Evolutionary conservation across 1,139 yeast species (phyloP), one percentile per base, ranked within the genome.

Genomic region (Hansenula sp.): DNA sequence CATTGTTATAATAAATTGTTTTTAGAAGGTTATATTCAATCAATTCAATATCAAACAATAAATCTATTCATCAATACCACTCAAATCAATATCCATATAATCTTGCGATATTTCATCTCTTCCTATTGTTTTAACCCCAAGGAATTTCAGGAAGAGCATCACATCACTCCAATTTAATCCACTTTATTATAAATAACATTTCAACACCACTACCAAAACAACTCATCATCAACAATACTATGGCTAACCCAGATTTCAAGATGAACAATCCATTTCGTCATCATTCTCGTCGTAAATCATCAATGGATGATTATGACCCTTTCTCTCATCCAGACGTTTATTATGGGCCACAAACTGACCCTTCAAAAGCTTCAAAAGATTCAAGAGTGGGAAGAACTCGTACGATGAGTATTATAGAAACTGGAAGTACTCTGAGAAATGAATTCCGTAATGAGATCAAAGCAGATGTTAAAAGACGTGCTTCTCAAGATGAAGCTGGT

Each of bases 261-360:
- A 40, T 42, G 46, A 40, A 43, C 38, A 14, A 36, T 29, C 37
- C 37, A 20, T 34, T 34, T 27, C 52, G 53, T 34, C 52, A 61
- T 39, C 46, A 39, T 31, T 36, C 39, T 4, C 47, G 48, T 36
- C 57, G 69, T 35, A 52, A 51, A 36, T 56, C 65, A 3, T 67
- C 73, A 3, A 50, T 65, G 3, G 68, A 64, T 27, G 79, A 71
- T 12, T 64, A 65, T 34, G 84, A 80, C 56, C 94, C 94, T 0
- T 81, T 69, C 50, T 82, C 82, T 16, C 64, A 67, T 14, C 76
- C 94, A 0, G 92, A 84, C 43, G 68, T 73, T 25, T 86, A 86
- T 57, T 85, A 85, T 58, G 87, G 89, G 4, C 79, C 83, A 2
- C 64, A 61, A 17, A 77, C 80, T 3, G 79, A 79, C 50, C 82